phyloP scores from a whole-genome alignment of 768 basidiomycete species.

The Collybiopsis confluens region DNA sequence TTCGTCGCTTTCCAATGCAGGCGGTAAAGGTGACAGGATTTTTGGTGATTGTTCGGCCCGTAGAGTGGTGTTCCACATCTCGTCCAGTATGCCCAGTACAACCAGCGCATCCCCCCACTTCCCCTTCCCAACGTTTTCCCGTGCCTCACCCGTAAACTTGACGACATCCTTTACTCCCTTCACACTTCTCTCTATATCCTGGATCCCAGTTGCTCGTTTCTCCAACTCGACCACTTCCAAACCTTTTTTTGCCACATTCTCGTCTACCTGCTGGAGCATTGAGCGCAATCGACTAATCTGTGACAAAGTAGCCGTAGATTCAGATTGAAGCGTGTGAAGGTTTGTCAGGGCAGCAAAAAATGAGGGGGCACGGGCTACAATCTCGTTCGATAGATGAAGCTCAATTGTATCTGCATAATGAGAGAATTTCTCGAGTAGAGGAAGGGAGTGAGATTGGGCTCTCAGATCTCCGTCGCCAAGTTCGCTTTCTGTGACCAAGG shows the following conservation, averaged over 20 bases:
- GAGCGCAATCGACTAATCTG: slow-evolving; percentile 70
- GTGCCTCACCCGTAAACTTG: slow-evolving; percentile 73
- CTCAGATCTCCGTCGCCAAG: slow-evolving; percentile 49
- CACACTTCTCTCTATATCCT: slow-evolving; percentile 55
- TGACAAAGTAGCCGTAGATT: slow-evolving; percentile 77
- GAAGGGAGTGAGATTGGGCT: slow-evolving; percentile 61
- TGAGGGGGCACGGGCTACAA: slow-evolving; percentile 82
- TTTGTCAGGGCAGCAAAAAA: slow-evolving; percentile 97
- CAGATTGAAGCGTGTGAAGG: slow-evolving; percentile 86
- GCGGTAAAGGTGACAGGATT: slow-evolving; percentile 24
- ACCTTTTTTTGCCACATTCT: slow-evolving; percentile 73
- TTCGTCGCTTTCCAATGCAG: slow-evolving; percentile 34
- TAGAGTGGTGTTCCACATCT: slow-evolving; percentile 42
- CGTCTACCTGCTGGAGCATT: slow-evolving; percentile 73
- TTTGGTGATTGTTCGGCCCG: slow-evolving; percentile 3
- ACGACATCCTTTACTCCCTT: slow-evolving; percentile 64
- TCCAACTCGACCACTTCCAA: slow-evolving; percentile 69
- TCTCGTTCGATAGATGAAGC: slow-evolving; percentile 90
- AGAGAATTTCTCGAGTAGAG: slow-evolving; percentile 84
- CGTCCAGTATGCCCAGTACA: slow-evolving; percentile 65
- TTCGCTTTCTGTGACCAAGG: slow-evolving; percentile 61
- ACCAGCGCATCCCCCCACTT: slow-evolving; percentile 86
- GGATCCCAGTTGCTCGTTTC: slow-evolving; percentile 56
- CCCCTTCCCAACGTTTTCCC: slow-evolving; percentile 71
- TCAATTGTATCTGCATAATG: slow-evolving; percentile 92